Evolutionary conservation across 805 yeast genomes (phyloP).

Genomic region (Grigorovia transvaalensis): DNA sequence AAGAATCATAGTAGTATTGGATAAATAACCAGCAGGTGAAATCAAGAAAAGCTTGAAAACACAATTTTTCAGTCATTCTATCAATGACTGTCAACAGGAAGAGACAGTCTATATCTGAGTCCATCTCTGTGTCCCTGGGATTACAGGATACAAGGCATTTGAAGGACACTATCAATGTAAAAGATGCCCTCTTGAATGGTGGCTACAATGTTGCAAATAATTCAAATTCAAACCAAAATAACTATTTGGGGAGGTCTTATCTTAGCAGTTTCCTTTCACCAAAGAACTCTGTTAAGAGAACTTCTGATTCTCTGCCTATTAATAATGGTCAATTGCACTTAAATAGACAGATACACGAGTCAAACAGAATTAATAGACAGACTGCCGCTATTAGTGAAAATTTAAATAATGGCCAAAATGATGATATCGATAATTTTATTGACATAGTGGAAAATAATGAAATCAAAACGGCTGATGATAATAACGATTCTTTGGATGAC

Average conservation of each 20-base stretch:
- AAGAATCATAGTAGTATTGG: too few relatives aligned
- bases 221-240: constrained; percentile 2
- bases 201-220: neutral
- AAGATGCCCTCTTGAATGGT: neutral
- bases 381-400: constrained; percentile 27
- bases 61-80: neutral
- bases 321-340: constrained; percentile 3
- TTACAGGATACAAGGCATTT: constrained; percentile 13
- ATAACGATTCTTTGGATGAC: neutral
- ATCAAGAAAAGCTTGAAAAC: neutral
- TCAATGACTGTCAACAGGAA: neutral
- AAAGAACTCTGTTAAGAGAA: constrained; percentile 8
- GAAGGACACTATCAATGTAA: neutral
- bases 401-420: constrained; percentile 15
- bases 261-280: constrained; percentile 20
- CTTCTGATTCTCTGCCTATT: constrained; percentile 6
- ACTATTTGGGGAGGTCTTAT: constrained; percentile 24
- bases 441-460: constrained; percentile 7
- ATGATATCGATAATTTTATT: constrained; percentile 9
- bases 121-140: constrained; percentile 25
- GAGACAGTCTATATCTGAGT: constrained; percentile 17
- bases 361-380: constrained; percentile 23
- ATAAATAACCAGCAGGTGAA: neutral
- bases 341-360: constrained; percentile 18
- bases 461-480: constrained; percentile 1